phyloP scores from a whole-genome alignment of 2,329 filamentous ascomycete genomes.

The Xylaria sp. region DNA sequence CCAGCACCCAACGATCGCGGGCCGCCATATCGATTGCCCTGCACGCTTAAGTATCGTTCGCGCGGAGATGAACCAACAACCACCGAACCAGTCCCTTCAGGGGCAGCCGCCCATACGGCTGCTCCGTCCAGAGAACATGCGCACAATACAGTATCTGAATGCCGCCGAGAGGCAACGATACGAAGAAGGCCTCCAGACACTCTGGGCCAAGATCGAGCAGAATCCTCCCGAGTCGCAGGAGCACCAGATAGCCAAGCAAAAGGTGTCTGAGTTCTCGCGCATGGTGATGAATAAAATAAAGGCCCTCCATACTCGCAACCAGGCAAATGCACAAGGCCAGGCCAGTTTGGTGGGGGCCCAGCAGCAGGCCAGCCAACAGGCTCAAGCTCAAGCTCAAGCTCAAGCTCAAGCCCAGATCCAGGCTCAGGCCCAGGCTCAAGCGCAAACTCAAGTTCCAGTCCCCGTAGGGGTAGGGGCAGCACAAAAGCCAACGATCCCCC shows the following conservation, averaged over 20 bases:
- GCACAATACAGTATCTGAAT: constrained; percentile 59
- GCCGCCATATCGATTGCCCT: not conserved
- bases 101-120: constrained; percentile 38
- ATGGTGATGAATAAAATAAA: constrained; percentile 64
- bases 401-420: constrained; percentile 32
- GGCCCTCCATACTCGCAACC: constrained; percentile 46
- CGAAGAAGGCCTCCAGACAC: constrained; percentile 62
- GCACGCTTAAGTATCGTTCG: not conserved
- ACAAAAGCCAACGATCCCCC: constrained; percentile 35
- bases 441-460: constrained; percentile 35
- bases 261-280: constrained; percentile 69
- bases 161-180: constrained; percentile 68
- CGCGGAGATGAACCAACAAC: constrained; percentile 34
- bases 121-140: constrained; percentile 62
- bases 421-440: constrained; percentile 40
- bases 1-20: not conserved
- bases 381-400: constrained; percentile 22
- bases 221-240: constrained; percentile 58
- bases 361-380: constrained; percentile 23
- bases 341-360: constrained; percentile 3
- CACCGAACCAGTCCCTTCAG: constrained; percentile 38
- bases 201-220: constrained; percentile 64
- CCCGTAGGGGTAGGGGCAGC: constrained; percentile 39
- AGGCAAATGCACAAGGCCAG: constrained; percentile 28
- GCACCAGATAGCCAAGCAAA: constrained; percentile 63